Evolutionary conservation across 441 rosid species (phyloP).

Genomic region (Aleurites moluccanus): DNA sequence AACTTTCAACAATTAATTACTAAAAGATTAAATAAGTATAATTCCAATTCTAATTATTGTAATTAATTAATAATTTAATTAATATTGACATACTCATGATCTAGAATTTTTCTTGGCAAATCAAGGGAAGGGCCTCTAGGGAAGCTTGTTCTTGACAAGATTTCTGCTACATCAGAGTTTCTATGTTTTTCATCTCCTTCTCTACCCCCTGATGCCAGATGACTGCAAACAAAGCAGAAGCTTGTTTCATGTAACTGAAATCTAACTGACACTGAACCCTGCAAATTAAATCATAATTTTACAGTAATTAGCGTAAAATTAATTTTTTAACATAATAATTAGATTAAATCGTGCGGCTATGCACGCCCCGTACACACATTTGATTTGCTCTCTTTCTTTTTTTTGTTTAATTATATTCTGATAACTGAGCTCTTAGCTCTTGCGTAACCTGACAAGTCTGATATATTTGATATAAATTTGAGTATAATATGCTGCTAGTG

Average conservation of each 20-base stretch:
- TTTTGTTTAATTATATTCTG: too few relatives aligned
- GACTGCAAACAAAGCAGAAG: constrained; percentile 91
- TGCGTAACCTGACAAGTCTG: too few relatives aligned
- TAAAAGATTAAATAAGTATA: neutral
- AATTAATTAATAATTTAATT: neutral
- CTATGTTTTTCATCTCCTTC: constrained; percentile 71
- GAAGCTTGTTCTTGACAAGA: constrained; percentile 65
- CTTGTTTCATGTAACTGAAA: constrained; percentile 71
- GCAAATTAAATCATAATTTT: constrained; percentile 3
- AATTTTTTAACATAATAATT: neutral
- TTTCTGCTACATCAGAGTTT: constrained; percentile 64
- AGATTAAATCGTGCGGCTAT: neutral
- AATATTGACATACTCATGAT: constrained; percentile 69
- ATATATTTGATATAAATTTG: too few relatives aligned
- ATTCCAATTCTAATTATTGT: neutral
- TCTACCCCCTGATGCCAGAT: constrained; percentile 90
- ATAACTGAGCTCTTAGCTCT: too few relatives aligned
- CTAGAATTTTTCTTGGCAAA: constrained; percentile 69
- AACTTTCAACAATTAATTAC: neutral
- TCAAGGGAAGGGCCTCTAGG: constrained; percentile 56
- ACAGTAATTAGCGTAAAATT: neutral
- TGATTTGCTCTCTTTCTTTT: neutral
- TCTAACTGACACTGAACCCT: constrained; percentile 90
- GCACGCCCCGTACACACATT: neutral
- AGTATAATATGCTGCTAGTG: neutral